Base-by-base conservation (phyloP, 495 filamentous ascomycete species). In the Penicillium chermesinum region DNA sequence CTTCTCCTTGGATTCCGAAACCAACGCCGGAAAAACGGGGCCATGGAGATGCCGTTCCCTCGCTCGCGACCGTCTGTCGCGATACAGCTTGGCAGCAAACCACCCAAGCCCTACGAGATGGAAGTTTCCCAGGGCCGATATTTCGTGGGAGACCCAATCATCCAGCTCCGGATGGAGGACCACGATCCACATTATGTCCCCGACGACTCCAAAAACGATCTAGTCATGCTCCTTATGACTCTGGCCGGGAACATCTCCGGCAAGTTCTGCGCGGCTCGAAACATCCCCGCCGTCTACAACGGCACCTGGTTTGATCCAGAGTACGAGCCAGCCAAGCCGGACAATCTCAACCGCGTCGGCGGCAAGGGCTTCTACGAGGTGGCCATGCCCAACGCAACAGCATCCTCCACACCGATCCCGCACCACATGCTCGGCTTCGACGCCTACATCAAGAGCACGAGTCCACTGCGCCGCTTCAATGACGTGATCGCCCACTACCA, bases 401-500 rank as follows among this genome's bases (percentile, higher is more conserved):
- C 76, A 10, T 78, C 69, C 47, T 61, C 77, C 35, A 46, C 27
- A 30, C 77, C 83, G 0, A 63, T 78, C 35, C 75, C 70, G 14
- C 78, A 87, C 55, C 66, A 71, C 22, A 61, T 74, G 7, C 66
- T 96, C 15, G 89, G 87, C 10, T 52, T 86, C 3, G 68, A 82
- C 38, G 70, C 80, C 32, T 95, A 96, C 60, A 70, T 82, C 50
- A 93, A 88, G 57, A 80, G 81, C 33, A 97, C 93, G 2, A 89
- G 84, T 52, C 93, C 93, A 2, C 73, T 98, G 7, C 87, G 93
- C 14, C 78, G 93, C 21, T 96, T 84, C 66, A 67, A 69, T 13
- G 93, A 98, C 63, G 65, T 97, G 51, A 69, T 96, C n/a, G 73
- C 79, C 0, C 90, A 96, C 63, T 96, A 89, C 77, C 91, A 97